phyloP scores from a whole-genome alignment of 139 green algal species.

The Chlorella sp. region DNA sequence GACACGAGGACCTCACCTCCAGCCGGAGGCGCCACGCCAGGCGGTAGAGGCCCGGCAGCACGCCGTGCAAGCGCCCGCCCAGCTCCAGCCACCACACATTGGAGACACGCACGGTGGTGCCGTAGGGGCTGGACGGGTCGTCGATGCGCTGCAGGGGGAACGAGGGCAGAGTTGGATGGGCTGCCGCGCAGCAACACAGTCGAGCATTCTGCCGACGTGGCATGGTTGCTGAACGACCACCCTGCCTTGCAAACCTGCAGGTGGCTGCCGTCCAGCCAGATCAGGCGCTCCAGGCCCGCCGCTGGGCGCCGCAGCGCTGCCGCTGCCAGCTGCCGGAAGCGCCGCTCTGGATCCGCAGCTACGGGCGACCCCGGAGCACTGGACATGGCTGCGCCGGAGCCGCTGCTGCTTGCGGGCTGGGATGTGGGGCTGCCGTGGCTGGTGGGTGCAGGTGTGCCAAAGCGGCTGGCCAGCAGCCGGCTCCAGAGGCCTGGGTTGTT shows the following conservation, averaged over 20 bases:
- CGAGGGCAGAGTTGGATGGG: background rate
- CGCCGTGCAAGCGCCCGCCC: background rate
- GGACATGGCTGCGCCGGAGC: too few relatives aligned
- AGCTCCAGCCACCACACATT: slow-evolving; percentile 27
- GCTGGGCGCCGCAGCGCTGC: background rate
- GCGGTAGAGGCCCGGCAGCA: slow-evolving; percentile 6
- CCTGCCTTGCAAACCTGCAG: slow-evolving; percentile 16
- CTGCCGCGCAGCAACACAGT: background rate
- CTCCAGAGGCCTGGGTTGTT: background rate
- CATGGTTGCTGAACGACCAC: too few relatives aligned
- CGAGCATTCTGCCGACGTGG: background rate
- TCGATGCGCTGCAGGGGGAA: background rate
- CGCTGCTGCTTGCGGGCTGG: too few relatives aligned
- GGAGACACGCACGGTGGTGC: background rate
- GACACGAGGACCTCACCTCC: background rate
- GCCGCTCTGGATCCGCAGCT: background rate
- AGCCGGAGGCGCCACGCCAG: background rate
- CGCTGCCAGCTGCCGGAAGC: background rate
- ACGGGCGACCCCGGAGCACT: too few relatives aligned
- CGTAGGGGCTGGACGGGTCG: background rate
- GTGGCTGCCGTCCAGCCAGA: slow-evolving; percentile 10
- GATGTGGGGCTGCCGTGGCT: too few relatives aligned
- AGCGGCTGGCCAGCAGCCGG: background rate
- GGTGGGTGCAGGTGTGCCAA: background rate
- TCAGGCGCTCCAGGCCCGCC: background rate